These are phyloP conservation scores for Candida schatavii DNA, from an alignment of 805 yeast genomes.

Conservation along the genomic window DNA sequence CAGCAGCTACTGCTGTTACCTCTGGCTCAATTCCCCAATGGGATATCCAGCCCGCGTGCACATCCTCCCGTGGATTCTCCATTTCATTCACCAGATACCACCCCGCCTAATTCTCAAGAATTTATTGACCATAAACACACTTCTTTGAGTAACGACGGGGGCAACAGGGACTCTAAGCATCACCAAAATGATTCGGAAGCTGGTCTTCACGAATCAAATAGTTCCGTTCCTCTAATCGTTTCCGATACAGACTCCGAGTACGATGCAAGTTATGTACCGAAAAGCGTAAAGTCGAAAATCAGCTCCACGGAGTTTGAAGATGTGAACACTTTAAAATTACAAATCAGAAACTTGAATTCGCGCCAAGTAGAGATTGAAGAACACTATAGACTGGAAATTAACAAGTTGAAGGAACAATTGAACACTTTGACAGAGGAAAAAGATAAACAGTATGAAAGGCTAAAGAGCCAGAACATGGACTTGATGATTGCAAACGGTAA, in stretches of 20 bases:
- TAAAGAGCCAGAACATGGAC: conserved; percentile 4
- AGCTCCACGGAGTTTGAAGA: conserved; percentile 3
- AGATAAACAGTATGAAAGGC: conserved; percentile 3
- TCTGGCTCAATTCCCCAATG: neutral
- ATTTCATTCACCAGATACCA: conserved; percentile 25
- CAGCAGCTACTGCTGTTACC: neutral
- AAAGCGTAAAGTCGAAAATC: conserved; percentile 4
- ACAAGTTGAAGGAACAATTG: conserved; percentile 10
- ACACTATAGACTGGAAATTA: conserved; percentile 9
- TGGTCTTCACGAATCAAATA: neutral
- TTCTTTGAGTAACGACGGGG: too few species aligned
- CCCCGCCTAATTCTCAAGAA: conserved; percentile 34
- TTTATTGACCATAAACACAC: too few species aligned
- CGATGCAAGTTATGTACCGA: conserved; percentile 13
- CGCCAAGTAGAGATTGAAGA: conserved; percentile 2
- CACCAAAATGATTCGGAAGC: conserved; percentile 2
- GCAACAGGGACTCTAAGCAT: too few species aligned
- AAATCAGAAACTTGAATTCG: neutral
- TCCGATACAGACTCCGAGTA: conserved; percentile 4
- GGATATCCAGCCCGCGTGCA: too few species aligned
- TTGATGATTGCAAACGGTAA: conserved; percentile 5
- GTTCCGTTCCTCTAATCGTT: neutral
- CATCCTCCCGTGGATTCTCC: too few species aligned
- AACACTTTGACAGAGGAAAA: conserved; percentile 9
- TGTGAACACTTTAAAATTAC: neutral